A percentile compares a stretch with the other conserved stretches of the same genome.
Conservation (phyloP, 441 rosid genomes). For the Geranium incanum region DNA sequence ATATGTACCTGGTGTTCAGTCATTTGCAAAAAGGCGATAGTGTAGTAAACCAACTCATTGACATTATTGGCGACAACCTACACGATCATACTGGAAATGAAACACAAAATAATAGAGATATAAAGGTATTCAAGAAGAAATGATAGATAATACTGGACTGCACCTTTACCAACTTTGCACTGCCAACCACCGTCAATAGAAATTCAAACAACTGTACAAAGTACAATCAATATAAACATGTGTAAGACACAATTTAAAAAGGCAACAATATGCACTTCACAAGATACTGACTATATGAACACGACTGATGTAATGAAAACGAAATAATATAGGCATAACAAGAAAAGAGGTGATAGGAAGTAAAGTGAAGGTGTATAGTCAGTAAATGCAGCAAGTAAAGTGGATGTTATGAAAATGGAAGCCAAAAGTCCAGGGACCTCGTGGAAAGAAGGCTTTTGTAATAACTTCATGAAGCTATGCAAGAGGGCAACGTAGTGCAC, state of each 20-base stretch:
- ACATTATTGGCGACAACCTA: slow-evolving; percentile 55
- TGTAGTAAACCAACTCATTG: slow-evolving; percentile 72
- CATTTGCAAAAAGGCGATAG: slow-evolving; percentile 79
- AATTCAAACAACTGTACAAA: slow-evolving; percentile 79
- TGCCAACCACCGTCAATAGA: slow-evolving; percentile 73
- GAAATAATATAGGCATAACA: not conserved
- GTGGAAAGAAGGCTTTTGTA: not conserved
- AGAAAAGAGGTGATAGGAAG: not conserved
- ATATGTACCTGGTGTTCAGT: slow-evolving; percentile 76
- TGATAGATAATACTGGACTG: slow-evolving; percentile 19
- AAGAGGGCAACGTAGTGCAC: not conserved
- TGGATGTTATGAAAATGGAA: not conserved
- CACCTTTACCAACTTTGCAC: slow-evolving; percentile 66
- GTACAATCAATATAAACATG: slow-evolving; percentile 26
- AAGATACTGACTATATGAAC: not conserved
- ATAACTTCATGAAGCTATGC: not conserved
- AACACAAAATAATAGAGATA: slow-evolving; percentile 7
- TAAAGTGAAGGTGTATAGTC: not conserved
- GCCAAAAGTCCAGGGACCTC: not conserved
- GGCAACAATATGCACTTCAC: slow-evolving; percentile 19
- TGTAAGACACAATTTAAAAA: slow-evolving; percentile 22
- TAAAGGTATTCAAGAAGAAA: slow-evolving; percentile 10
- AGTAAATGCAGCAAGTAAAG: not conserved
- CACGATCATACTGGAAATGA: slow-evolving; percentile 18
- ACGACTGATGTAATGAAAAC: not conserved